Percentiles rank a stretch among this genome's conserved stretches.
Evolutionary conservation across 306 rosid genomes (phyloP).

Genomic region (Purshia tridentata): DNA sequence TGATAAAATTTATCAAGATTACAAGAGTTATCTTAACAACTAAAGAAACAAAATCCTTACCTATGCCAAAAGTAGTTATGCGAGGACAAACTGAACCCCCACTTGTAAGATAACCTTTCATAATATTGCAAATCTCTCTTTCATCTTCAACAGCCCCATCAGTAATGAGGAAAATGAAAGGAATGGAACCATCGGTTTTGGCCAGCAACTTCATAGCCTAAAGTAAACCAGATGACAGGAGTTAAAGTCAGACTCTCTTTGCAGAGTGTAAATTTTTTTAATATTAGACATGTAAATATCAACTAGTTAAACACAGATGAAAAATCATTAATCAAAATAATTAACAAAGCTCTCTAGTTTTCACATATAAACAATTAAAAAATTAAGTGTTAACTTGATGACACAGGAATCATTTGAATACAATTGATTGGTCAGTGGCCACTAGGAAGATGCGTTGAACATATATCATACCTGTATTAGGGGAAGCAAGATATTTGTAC

Average conservation of each 20-base stretch:
- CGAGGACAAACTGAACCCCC: conserved; percentile 57
- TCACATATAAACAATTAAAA: neutral
- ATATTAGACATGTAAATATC: neutral
- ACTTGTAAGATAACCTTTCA: conserved; percentile 47
- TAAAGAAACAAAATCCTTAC: conserved; percentile 42
- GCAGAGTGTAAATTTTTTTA: neutral
- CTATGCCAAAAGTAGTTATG: conserved; percentile 86
- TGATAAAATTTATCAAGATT: neutral
- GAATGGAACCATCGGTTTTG: conserved; percentile 52
- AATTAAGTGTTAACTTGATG: neutral
- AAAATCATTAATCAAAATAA: neutral
- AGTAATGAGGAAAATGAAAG: conserved; percentile 80
- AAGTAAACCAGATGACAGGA: conserved; percentile 30
- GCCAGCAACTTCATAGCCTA: conserved; percentile 82
- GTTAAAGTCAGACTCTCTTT: conserved; percentile 6
- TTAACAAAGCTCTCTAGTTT: neutral
- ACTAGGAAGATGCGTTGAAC: neutral
- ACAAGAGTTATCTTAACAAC: neutral
- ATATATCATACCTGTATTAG: conserved; percentile 53
- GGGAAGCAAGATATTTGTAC: conserved; percentile 80
- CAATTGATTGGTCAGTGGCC: conserved; percentile 7
- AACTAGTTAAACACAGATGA: neutral
- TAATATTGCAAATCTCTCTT: conserved; percentile 69
- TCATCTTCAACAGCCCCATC: conserved; percentile 91
- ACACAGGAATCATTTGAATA: conserved; percentile 18